These are phyloP conservation scores for Saprolegnia parasitica DNA, from an alignment of 352 stramenopile species.

Conservation along the genomic window DNA sequence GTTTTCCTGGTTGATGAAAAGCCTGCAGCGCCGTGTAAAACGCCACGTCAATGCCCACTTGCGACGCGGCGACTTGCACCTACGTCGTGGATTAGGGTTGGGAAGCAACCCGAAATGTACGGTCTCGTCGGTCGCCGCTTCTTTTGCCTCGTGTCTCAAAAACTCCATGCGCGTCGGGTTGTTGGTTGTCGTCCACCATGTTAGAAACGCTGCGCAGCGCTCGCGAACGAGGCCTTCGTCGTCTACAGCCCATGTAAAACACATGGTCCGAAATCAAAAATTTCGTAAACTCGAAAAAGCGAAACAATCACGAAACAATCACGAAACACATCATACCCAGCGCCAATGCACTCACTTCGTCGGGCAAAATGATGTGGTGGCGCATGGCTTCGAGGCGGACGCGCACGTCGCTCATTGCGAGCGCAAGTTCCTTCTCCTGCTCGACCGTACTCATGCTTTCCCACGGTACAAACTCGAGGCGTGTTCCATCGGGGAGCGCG, in stretches of 20 bases:
- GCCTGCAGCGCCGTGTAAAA: conserved; percentile 12
- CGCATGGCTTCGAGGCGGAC: conserved; percentile 19
- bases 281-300: too few species aligned
- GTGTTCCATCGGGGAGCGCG: neutral
- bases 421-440: conserved; percentile 23
- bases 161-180: conserved; percentile 14
- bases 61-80: conserved; percentile 3
- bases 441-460: neutral
- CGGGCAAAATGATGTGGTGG: conserved; percentile 3
- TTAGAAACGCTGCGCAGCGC: conserved; percentile 4
- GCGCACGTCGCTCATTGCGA: conserved; percentile 17
- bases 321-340: neutral
- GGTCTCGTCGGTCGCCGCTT: neutral
- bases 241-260: neutral
- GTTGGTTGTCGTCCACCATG: conserved; percentile 17
- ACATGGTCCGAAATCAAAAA: neutral
- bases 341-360: neutral
- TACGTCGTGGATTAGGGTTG: neutral
- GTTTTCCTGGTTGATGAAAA: neutral
- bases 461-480: conserved; percentile 21
- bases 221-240: neutral
- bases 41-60: conserved; percentile 15
- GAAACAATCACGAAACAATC: too few species aligned
- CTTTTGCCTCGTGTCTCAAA: conserved; percentile 12
- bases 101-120: neutral